A percentile compares a stretch with the other conserved stretches of the same genome.
phyloP scores from a whole-genome alignment of 352 stramenopile species.

The Phytophthora boehmeriae region DNA sequence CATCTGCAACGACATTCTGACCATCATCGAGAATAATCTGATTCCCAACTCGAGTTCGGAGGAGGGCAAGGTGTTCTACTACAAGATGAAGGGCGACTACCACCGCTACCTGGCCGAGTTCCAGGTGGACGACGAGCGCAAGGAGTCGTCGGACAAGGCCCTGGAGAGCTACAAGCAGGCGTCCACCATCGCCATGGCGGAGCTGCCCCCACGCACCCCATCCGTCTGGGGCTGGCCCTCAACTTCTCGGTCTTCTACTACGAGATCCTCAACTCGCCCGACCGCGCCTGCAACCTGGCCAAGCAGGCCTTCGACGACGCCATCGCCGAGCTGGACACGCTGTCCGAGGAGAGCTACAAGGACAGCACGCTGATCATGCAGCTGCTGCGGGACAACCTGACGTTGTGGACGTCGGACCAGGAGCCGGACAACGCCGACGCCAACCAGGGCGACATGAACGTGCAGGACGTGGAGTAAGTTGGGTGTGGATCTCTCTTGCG shows the following conservation, averaged over 20 bases:
- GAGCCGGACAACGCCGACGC: slow-evolving; percentile 87
- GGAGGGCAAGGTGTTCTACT: slow-evolving; percentile 99
- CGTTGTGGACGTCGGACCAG: slow-evolving; percentile 98
- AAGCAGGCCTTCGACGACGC: slow-evolving; percentile 99
- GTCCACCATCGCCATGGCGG: slow-evolving; percentile 93
- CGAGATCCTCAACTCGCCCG: slow-evolving; percentile 98
- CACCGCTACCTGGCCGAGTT: slow-evolving; percentile 99
- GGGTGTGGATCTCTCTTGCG: slow-evolving; percentile 12
- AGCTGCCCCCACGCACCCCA: slow-evolving; percentile 98
- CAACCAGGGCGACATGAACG: slow-evolving; percentile 91
- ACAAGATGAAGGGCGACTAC: slow-evolving; percentile 99
- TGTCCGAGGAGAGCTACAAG: slow-evolving; percentile 99
- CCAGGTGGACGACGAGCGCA: slow-evolving; percentile 95
- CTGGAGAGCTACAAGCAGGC: slow-evolving; percentile 83
- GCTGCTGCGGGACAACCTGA: slow-evolving; percentile 99
- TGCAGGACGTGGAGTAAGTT: slow-evolving; percentile 80
- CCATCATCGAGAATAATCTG: slow-evolving; percentile 98
- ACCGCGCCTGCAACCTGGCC: slow-evolving; percentile 92
- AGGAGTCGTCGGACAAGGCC: slow-evolving; percentile 91
- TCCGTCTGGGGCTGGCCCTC: slow-evolving; percentile 97
- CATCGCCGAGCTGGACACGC: slow-evolving; percentile 99
- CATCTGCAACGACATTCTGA: slow-evolving; percentile 98
- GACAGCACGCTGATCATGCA: slow-evolving; percentile 99
- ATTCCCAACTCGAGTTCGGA: slow-evolving; percentile 97
- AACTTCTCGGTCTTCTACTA: slow-evolving; percentile 99